Evolutionary conservation across 768 basidiomycete genomes (phyloP), one percentile per base, ranked within the genome.

Genomic region (Mycena chlorophos): DNA sequence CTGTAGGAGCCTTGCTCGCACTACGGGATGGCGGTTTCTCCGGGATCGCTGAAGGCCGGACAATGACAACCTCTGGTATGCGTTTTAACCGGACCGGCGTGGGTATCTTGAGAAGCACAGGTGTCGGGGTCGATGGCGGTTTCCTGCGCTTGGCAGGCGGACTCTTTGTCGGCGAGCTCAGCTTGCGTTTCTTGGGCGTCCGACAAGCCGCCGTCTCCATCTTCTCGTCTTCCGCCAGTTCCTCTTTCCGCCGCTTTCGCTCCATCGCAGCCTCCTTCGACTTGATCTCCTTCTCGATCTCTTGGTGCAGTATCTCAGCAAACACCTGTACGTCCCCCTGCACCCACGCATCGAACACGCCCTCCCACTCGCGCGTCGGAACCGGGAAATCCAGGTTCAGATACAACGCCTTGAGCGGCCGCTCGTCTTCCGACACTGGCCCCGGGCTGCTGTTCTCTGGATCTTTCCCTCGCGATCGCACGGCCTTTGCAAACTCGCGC

Each of bases 331-430:
- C 87, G 65, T 96, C 93, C 1, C 94, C 92, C 63, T 93, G 84
- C 52, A 94, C 70, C 90, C 92, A 96, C 34, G 83, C 81, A 70
- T 97, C 94, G 62, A 97, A 95, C 3, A 95, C 87, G 6, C 85
- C 88, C 57, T 90, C 88, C 92, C 91, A 95, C 59, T 94, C 91
- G 51, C 88, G 78, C 6, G 85, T 85, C 3, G 91, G 91, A 8
- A 86, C 83, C 1, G 91, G 91, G 67, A 92, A 92, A 58, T 95
- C 92, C 34, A 89, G 72, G 69, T 96, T 96, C 54, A 96, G 77
- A 69, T 91, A 94, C 17, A 95, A 77, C 3, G 88, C 81, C 67
- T 82, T 85, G 46, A 88, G 73, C 3, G 81, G 75, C 22, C 75
- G 73, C 53, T 79, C 80, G 14, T 82, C 84, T 14, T 86, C 82